phyloP scores from a whole-genome alignment of 2,329 filamentous ascomycete genomes.

The Aaosphaeria pasadenensis region DNA sequence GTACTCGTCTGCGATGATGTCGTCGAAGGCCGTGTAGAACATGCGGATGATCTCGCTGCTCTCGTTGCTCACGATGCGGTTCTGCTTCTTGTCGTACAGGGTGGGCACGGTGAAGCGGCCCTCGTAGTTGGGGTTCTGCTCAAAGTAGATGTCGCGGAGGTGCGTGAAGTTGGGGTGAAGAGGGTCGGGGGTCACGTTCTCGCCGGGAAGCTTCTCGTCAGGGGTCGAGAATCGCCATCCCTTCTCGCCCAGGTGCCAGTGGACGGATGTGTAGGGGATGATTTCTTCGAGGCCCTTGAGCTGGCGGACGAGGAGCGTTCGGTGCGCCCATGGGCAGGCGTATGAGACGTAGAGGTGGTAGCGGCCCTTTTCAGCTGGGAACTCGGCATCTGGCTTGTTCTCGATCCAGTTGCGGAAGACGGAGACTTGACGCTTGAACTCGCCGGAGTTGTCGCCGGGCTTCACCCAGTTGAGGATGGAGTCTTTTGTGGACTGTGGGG shows the following conservation, averaged over 20 bases:
- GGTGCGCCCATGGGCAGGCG: constrained; percentile 91
- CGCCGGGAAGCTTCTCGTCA: constrained; percentile 58
- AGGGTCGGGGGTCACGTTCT: constrained; percentile 59
- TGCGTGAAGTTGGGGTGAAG: constrained; percentile 67
- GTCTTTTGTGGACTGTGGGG: constrained; percentile 18
- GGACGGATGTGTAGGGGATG: constrained; percentile 76
- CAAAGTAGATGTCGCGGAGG: constrained; percentile 78
- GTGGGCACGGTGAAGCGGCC: constrained; percentile 87
- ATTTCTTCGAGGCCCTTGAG: constrained; percentile 90
- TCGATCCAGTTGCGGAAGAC: constrained; percentile 81
- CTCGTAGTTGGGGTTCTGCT: constrained; percentile 65
- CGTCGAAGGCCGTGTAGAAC: constrained; percentile 78
- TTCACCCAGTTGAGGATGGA: constrained; percentile 80
- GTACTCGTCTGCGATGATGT: constrained; percentile 44
- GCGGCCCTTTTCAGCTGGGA: constrained; percentile 79
- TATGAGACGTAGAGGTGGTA: constrained; percentile 97
- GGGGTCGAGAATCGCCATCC: constrained; percentile 80
- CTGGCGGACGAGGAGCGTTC: constrained; percentile 81
- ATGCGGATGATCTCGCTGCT: constrained; percentile 90
- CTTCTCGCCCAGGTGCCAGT: constrained; percentile 65
- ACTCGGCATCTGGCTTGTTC: constrained; percentile 66
- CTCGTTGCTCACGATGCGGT: constrained; percentile 86
- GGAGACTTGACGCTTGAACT: constrained; percentile 87
- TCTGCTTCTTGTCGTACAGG: constrained; percentile 73
- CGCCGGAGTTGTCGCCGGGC: constrained; percentile 73